Evolutionary conservation across 441 rosid genomes (phyloP), one percentile per base, ranked within the genome.

Genomic region (Adansonia madagascariensis): DNA sequence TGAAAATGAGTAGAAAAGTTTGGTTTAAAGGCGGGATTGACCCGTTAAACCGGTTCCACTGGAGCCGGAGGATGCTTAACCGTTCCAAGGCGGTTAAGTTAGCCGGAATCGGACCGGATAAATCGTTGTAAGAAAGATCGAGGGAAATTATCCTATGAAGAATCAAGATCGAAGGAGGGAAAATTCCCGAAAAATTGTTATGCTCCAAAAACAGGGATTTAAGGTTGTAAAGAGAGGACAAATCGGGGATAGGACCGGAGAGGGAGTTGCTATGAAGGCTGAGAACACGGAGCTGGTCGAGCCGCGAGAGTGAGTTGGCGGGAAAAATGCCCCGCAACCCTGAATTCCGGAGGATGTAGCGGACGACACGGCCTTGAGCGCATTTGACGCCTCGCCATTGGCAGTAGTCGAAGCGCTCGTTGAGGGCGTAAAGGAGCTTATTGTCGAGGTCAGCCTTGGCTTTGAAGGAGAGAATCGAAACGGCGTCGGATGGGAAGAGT

Each of bases 351-450:
- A 91, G 88, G 31, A 81, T 67, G 82, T 90, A 76, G 49, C 94
- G 90, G 52, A 91, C 90, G 53, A 94, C 93, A 1, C 97, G 94
- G 78, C 94, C 92, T 64, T 91, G 94, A 39, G 82, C 80, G 73
- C 98, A 94, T 55, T 87, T 86, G 35, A 90, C 93, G 67, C 98
- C 98, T 17, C 74, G 95, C 97, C 98, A 94, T 75, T 90, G 95
- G 69, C 98, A 94, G 84, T 85, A 92, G 72, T 93, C 97, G 91
- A 87, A 93, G 77, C 88, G 93, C 84, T 90, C 97, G 73, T 86
- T 88, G 82, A 89, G 91, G 9, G 83, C 79, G 90, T 80, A 94
- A 71, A 86, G 83, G 55, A 94, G 95, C 70, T 75, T 82, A 91
- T 88, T 84, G 87, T 88, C 87, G 62, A 85, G 84, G 89, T 94